phyloP scores from a whole-genome alignment of 225 moss, liverwort and hornwort genomes.

The Climacium dendroides region DNA sequence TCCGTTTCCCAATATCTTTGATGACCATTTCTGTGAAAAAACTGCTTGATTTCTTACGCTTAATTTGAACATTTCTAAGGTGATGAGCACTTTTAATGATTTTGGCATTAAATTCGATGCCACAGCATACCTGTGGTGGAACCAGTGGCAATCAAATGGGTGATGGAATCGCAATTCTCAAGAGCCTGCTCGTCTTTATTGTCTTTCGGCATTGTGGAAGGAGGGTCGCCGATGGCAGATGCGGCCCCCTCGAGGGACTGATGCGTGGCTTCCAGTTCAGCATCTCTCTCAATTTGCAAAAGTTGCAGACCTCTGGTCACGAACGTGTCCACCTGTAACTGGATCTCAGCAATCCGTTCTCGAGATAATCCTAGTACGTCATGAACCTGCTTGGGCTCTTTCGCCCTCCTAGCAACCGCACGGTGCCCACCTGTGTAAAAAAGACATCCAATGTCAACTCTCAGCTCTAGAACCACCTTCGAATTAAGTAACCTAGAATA shows the following conservation, averaged over 20 bases:
- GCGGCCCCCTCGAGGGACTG: slow-evolving; percentile 69
- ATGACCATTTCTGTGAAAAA: neutral
- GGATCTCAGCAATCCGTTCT: slow-evolving; percentile 50
- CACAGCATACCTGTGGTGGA: slow-evolving; percentile 71
- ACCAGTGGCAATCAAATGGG: slow-evolving; percentile 57
- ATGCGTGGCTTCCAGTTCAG: slow-evolving; percentile 87
- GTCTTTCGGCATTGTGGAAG: slow-evolving; percentile 12
- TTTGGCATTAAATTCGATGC: neutral
- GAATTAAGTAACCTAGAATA: neutral
- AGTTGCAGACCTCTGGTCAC: slow-evolving; percentile 64
- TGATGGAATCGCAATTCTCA: slow-evolving; percentile 67
- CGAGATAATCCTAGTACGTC: slow-evolving; percentile 56
- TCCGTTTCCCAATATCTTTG: neutral
- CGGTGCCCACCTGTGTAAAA: slow-evolving; percentile 65
- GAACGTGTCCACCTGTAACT: slow-evolving; percentile 57
- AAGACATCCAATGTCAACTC: neutral
- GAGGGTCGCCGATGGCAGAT: slow-evolving; percentile 16
- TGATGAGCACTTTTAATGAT: too few relatives aligned
- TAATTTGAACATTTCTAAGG: neutral
- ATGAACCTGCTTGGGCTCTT: slow-evolving; percentile 49
- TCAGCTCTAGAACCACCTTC: neutral
- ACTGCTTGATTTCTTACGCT: neutral
- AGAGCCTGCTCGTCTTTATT: slow-evolving; percentile 47
- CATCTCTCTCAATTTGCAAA: slow-evolving; percentile 77
- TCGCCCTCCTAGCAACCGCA: slow-evolving; percentile 49